Evolutionary conservation across 148 eudicot genomes (phyloP), one percentile per base, ranked within the genome.

Genomic region (Spergularia bocconei): DNA sequence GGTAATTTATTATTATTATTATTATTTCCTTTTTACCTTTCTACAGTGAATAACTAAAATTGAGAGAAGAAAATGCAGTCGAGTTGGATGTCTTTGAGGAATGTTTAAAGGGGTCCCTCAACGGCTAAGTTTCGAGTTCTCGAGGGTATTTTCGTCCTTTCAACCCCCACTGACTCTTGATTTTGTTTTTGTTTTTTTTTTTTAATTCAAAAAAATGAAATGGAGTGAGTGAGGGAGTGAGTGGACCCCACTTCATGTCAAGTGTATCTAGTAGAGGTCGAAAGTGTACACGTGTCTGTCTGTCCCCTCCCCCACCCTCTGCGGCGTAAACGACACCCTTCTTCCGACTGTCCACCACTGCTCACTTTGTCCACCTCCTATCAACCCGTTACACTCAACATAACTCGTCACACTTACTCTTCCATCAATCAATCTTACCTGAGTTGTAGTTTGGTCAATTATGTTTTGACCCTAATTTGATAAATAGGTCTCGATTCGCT

Each of bases 61-160:
- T 51, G 58, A 17, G 21, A 14, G 36, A 33, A 47, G 11, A 11
- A 5, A 61, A 36, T 33, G 61, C 14, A 21, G 36, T 38, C 8
- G 8, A 44, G 52, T 56, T 56, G 52, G n/a, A n/a, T n/a, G n/a
- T n/a, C n/a, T n/a, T n/a, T n/a, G 68, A 25, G 38, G 14, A 20
- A 51, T 21, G 21, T 17, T 55, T 13, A 29, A 23, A 48, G 19
- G 72, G 83, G 79, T 10, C 79, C 73, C 83, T 76, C 83, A 80
- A 80, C 83, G 83, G 83, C 83, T 80, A 76, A 69, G 79, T 76
- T 58, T 44, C 38, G 41, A 59, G 39, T 52, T 62, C 20, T 13
- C 2, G 39, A 38, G 82, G 76, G 21, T 75, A 55, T 48, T 71
- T 75, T 80, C 9, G 82, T 80, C 72, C 69, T 19, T 79, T 58